A percentile compares a stretch with the other conserved stretches of the same genome.
phyloP scores from a whole-genome alignment of 2,329 filamentous ascomycete genomes.

The Aspergillus quadricinctus region DNA sequence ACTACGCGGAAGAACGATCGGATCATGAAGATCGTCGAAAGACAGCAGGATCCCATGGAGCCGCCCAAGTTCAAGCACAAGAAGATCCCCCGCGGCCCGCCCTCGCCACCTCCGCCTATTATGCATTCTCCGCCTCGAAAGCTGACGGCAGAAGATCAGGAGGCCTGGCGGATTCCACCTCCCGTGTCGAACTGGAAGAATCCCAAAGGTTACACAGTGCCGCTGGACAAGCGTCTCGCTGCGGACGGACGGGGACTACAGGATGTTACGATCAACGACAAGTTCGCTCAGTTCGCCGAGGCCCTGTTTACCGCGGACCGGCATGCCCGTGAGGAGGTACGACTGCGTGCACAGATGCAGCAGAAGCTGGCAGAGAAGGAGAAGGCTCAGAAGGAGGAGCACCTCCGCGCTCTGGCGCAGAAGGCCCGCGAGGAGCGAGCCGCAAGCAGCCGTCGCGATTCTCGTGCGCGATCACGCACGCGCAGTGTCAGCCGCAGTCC shows the following conservation, averaged over 20 bases:
- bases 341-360: slow-evolving; percentile 89
- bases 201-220: slow-evolving; percentile 94
- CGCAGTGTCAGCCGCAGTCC: slow-evolving; percentile 42
- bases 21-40: slow-evolving; percentile 97
- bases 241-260: slow-evolving; percentile 89
- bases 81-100: slow-evolving; percentile 90
- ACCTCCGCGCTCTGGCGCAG: slow-evolving; percentile 79
- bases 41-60: slow-evolving; percentile 91
- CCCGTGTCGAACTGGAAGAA: slow-evolving; percentile 99
- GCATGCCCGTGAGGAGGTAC: slow-evolving; percentile 92
- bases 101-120: slow-evolving; percentile 85
- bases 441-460: slow-evolving; percentile 47
- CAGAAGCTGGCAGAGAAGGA: slow-evolving; percentile 95
- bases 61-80: slow-evolving; percentile 99
- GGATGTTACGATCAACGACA: slow-evolving; percentile 96
- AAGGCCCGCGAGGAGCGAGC: slow-evolving; percentile 81
- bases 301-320: slow-evolving; percentile 90
- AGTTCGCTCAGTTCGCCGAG: slow-evolving; percentile 94
- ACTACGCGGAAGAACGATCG: slow-evolving; percentile 80
- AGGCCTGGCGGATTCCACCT: slow-evolving; percentile 88
- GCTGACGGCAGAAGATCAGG: slow-evolving; percentile 92
- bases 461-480: slow-evolving; percentile 41
- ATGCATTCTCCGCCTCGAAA: slow-evolving; percentile 95
- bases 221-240: slow-evolving; percentile 89
- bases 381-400: slow-evolving; percentile 89